Conservation (phyloP, 2,329 filamentous ascomycete species). For the Aspergillus candidus region DNA sequence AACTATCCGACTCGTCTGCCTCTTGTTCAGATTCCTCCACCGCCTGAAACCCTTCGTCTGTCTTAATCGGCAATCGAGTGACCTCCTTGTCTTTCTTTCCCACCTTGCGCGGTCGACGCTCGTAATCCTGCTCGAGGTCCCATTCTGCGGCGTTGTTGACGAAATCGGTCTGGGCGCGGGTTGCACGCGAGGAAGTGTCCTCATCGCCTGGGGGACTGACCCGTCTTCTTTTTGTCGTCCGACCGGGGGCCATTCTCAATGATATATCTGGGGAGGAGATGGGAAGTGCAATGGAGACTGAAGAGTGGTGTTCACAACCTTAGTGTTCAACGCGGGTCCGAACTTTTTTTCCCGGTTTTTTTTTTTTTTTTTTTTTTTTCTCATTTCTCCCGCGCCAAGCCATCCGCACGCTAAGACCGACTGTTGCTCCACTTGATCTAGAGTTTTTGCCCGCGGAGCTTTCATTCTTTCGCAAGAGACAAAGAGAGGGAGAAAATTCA, state of each 20-base stretch:
- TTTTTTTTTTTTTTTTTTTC: conserved; percentile 27
- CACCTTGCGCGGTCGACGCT: conserved; percentile 67
- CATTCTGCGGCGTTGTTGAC: conserved; percentile 71
- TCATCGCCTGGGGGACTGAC: conserved; percentile 44
- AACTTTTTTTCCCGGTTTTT: background rate
- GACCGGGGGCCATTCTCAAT: conserved; percentile 41
- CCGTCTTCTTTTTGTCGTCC: conserved; percentile 46
- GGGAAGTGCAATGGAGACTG: background rate
- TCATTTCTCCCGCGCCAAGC: conserved; percentile 25
- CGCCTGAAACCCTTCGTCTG: conserved; percentile 68
- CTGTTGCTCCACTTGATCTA: conserved; percentile 19
- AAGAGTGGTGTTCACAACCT: background rate
- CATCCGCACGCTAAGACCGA: conserved; percentile 14
- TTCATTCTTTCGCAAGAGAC: conserved; percentile 5
- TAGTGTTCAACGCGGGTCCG: conserved; percentile 6
- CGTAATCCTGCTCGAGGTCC: conserved; percentile 90
- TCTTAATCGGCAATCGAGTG: conserved; percentile 79
- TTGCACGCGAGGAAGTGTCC: conserved; percentile 23
- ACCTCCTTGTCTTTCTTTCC: conserved; percentile 69
- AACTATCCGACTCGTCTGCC: conserved; percentile 56
- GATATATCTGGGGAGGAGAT: conserved; percentile 1
- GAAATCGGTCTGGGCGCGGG: conserved; percentile 46
- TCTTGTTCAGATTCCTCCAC: conserved; percentile 42
- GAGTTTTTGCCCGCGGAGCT: conserved; percentile 21
- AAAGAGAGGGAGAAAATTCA: background rate